Base-by-base conservation (phyloP, 495 filamentous ascomycete species). In the Letharia columbiana region DNA sequence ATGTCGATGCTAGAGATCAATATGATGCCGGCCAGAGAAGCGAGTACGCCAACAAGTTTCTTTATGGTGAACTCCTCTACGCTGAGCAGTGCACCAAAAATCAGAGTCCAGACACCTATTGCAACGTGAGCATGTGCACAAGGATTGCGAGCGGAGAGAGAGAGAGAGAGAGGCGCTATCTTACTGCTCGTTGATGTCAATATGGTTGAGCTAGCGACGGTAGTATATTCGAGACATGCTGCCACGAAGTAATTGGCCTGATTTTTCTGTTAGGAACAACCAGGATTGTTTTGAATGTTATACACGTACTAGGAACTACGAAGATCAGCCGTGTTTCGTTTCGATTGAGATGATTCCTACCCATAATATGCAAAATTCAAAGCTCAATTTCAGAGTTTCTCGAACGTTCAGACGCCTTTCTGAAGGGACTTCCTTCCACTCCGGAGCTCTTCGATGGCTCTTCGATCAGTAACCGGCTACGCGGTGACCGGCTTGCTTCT, bases 361-460 rank as follows among this genome's bases (percentile, higher is more conserved):
- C 86, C 94, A 98, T 58, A 98, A 82, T 67, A 96, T 77, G 75
- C 87, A 92, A 77, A 98, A 98, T 72, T 96, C 85, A 23, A 96
- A 80, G 67, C 89, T 90, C 67, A 96, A 76, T 72, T 80, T 82
- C 41, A 89, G 86, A 28, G 91, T 97, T 71, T 91, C 87, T 13
- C 75, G 73, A 44, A 91, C 72, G 42, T 82, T 87, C 57, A 95
- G 75, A 69, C 66, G 71, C 65, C 60, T 60, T 28, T 45, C 50
- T 37, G 33, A n/a, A 44, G n/a, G n/a, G 18, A 23, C 23, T 37
- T 41, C 20, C 58, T 42, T 50, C 40, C 15, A 44, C 61, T 31
- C 31, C 62, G 18, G 64, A 10, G 10, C 58, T 54, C 35, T 61
- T 67, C 37, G 61, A 67, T 54, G 61, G 56, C 31, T 69, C 67